Conservation (phyloP, 2,329 filamentous ascomycete genomes). For the Colletotrichum tanaceti region DNA sequence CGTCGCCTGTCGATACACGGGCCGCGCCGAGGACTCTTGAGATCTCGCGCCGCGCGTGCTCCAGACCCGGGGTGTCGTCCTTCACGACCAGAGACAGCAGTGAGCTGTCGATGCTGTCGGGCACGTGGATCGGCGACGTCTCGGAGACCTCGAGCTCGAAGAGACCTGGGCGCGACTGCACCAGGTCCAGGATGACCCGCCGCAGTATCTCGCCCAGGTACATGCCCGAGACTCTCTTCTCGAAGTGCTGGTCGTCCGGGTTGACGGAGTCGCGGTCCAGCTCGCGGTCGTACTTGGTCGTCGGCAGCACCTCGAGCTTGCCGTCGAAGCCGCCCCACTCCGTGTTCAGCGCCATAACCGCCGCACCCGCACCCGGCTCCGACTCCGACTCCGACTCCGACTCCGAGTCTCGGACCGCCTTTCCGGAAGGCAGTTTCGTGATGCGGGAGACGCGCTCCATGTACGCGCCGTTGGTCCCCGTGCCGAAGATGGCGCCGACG, state of each 20-base stretch:
- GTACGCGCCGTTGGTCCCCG: constrained; percentile 80
- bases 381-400: too few species aligned
- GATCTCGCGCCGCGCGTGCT: constrained; percentile 56
- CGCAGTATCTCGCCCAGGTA: constrained; percentile 83
- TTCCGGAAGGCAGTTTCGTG: constrained; percentile 60
- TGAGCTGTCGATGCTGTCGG: constrained; percentile 76
- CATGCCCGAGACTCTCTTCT: constrained; percentile 85
- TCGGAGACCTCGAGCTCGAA: constrained; percentile 30
- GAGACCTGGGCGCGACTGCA: constrained; percentile 27
- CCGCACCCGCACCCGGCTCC: constrained; percentile 46
- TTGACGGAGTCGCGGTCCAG: constrained; percentile 77
- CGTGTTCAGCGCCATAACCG: constrained; percentile 85
- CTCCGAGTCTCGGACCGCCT: not conserved
- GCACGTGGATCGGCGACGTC: constrained; percentile 60
- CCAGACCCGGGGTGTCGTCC: constrained; percentile 65
- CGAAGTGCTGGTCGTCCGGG: constrained; percentile 83
- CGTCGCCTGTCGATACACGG: constrained; percentile 63
- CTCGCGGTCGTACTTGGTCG: constrained; percentile 73
- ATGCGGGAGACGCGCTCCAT: constrained; percentile 77
- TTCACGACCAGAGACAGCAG: constrained; percentile 73
- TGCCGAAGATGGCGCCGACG: constrained; percentile 83
- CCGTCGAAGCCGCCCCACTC: constrained; percentile 89
- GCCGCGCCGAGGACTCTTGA: constrained; percentile 55
- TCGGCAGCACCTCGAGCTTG: constrained; percentile 74
- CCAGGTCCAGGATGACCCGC: constrained; percentile 65